A percentile compares a stretch with the other conserved stretches of the same genome.
Conservation (phyloP, 345 rosid species). For the Euphorbia pulcherrima region DNA sequence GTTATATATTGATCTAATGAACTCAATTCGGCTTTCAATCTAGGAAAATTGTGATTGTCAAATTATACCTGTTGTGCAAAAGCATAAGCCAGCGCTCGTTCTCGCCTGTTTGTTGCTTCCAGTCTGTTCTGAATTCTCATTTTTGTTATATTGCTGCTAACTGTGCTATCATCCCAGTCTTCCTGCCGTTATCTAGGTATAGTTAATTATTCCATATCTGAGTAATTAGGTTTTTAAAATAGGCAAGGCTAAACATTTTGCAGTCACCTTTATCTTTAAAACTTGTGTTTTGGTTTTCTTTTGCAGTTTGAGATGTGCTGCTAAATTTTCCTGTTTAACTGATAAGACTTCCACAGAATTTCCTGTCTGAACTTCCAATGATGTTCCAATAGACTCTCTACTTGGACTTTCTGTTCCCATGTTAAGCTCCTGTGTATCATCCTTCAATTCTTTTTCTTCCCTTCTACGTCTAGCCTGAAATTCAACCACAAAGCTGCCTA, state of each 20-base stretch:
- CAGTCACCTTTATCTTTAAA: slow-evolving; percentile 52
- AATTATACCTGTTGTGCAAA: slow-evolving; percentile 83
- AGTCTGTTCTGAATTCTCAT: slow-evolving; percentile 61
- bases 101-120: slow-evolving; percentile 71
- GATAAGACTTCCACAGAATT: slow-evolving; percentile 47
- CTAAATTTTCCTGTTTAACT: slow-evolving; percentile 33
- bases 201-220: background rate
- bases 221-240: background rate
- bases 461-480: slow-evolving; percentile 38
- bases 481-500: slow-evolving; percentile 14
- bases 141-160: slow-evolving; percentile 62
- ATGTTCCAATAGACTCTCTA: slow-evolving; percentile 52
- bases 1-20: background rate
- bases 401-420: slow-evolving; percentile 41
- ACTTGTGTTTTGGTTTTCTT: slow-evolving; percentile 48
- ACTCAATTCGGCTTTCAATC: slow-evolving; percentile 23
- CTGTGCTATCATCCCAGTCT: slow-evolving; percentile 92
- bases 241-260: background rate
- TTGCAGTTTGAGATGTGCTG: slow-evolving; percentile 25
- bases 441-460: slow-evolving; percentile 23
- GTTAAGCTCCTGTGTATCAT: slow-evolving; percentile 22
- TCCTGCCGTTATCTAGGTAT: slow-evolving; percentile 35
- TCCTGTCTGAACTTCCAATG: slow-evolving; percentile 68
- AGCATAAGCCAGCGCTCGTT: slow-evolving; percentile 86
- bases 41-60: background rate